Conservation (phyloP, 164 flowering plant genomes). For the Berberis vulgaris region DNA sequence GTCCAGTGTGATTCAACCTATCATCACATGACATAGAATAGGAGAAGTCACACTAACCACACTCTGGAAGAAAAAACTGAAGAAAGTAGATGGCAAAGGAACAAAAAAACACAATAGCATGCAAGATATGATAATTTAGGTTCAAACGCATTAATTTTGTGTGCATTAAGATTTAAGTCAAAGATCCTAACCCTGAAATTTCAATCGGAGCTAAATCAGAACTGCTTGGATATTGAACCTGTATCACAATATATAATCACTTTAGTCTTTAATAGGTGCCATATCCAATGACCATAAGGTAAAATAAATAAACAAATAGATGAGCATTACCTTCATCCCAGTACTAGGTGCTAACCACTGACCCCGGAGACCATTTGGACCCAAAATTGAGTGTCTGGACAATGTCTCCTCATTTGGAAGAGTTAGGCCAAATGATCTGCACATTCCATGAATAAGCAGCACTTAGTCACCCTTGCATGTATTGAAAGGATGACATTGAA, state of each 20-base stretch:
- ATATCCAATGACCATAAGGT: background rate
- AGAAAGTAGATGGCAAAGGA: background rate
- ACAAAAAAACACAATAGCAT: no score
- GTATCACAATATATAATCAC: conserved; percentile 14
- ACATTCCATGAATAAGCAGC: background rate
- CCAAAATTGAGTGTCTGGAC: conserved; percentile 89
- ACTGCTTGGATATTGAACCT: conserved; percentile 85
- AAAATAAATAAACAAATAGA: conserved; percentile 1
- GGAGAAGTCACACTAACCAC: conserved; percentile 12
- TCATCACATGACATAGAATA: conserved; percentile 12
- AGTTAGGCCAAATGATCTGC: conserved; percentile 48
- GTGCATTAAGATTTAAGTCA: background rate
- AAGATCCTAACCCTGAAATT: conserved; percentile 41
- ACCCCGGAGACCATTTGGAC: conserved; percentile 78
- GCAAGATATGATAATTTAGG: no score
- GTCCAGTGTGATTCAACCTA: conserved; percentile 58
- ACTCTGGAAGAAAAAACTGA: conserved; percentile 1
- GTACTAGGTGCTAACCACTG: conserved; percentile 74
- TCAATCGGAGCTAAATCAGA: conserved; percentile 35
- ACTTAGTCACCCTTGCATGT: background rate
- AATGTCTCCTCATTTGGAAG: conserved; percentile 81
- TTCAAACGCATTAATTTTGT: no score
- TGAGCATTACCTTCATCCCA: conserved; percentile 49
- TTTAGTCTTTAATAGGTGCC: background rate
- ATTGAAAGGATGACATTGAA: background rate